A percentile compares a stretch with the other conserved stretches of the same genome.
phyloP scores from a whole-genome alignment of 1,284 basidiomycete species.

The Puccinia hordei region DNA sequence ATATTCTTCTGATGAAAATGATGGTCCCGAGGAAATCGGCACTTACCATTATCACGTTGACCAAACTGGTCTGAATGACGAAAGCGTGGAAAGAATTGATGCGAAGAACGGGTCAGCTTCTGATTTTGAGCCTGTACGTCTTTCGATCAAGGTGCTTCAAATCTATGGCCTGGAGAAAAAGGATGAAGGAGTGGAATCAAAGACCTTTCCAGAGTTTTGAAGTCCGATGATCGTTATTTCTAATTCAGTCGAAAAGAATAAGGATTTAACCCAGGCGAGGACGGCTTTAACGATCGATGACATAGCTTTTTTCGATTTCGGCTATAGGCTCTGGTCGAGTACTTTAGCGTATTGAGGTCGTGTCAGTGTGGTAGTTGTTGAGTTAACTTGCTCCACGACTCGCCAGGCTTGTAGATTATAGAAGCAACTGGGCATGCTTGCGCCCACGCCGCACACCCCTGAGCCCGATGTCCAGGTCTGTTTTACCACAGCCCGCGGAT shows the following conservation, averaged over 20 bases:
- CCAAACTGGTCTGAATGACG: constrained; percentile 56
- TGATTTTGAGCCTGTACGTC: not conserved
- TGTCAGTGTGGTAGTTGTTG: no score
- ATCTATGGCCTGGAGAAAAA: not conserved
- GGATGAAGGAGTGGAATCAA: not conserved
- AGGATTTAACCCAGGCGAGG: constrained; percentile 65
- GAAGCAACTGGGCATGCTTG: no score
- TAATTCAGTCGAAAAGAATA: constrained; percentile 83
- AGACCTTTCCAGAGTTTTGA: constrained; percentile 65
- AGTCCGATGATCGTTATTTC: constrained; percentile 92
- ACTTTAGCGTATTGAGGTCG: no score
- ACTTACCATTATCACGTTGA: constrained; percentile 56
- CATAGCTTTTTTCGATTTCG: constrained; percentile 61
- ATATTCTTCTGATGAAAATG: not conserved
- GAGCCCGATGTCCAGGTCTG: no score
- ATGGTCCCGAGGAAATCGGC: not conserved
- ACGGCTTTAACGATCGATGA: constrained; percentile 69
- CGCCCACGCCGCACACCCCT: no score
- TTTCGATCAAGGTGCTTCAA: not conserved
- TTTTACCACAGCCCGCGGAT: no score
- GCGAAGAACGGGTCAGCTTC: not conserved
- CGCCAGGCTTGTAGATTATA: no score
- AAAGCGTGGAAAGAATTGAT: not conserved
- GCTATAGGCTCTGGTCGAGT: no score
- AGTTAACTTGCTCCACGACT: no score